Conservation (phyloP, 2,329 filamentous ascomycete species). For the Albophoma yamanashiensis region DNA sequence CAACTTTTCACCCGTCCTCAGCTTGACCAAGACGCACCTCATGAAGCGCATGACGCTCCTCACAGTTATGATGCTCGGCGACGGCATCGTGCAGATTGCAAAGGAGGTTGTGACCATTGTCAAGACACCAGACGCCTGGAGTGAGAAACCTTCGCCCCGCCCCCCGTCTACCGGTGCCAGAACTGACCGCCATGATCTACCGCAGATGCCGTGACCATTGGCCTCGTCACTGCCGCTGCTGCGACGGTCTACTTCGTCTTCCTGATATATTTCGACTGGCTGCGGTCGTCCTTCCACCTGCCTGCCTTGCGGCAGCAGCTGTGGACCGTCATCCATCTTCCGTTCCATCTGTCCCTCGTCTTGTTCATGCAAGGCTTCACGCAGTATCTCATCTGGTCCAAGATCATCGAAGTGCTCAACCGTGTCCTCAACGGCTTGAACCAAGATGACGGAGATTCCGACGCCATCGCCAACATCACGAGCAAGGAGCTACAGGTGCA, state of each 20-base stretch:
- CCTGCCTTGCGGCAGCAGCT: constrained; percentile 46
- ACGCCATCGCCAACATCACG: constrained; percentile 7
- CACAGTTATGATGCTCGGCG: constrained; percentile 56
- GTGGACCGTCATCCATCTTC: constrained; percentile 48
- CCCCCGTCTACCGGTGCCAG: neutral
- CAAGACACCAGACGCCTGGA: constrained; percentile 28
- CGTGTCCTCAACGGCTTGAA: constrained; percentile 7
- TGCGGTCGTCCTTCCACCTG: constrained; percentile 48
- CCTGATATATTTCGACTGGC: constrained; percentile 47
- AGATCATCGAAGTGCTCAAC: constrained; percentile 21
- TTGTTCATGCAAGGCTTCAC: constrained; percentile 53
- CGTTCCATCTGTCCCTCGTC: constrained; percentile 51
- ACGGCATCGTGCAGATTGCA: constrained; percentile 50
- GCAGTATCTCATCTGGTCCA: constrained; percentile 40
- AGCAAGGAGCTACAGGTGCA: constrained; percentile 8
- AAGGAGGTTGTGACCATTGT: constrained; percentile 39
- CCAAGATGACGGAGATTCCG: constrained; percentile 3
- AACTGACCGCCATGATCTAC: neutral
- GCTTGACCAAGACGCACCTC: constrained; percentile 51
- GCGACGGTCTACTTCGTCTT: constrained; percentile 35
- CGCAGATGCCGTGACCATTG: constrained; percentile 25
- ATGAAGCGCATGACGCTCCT: constrained; percentile 53
- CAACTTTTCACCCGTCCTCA: constrained; percentile 42
- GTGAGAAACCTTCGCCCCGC: constrained; percentile 10
- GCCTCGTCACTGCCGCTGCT: constrained; percentile 25